Base-by-base conservation (phyloP, 2,329 filamentous ascomycete species). In the Fusarium duplospermum region DNA sequence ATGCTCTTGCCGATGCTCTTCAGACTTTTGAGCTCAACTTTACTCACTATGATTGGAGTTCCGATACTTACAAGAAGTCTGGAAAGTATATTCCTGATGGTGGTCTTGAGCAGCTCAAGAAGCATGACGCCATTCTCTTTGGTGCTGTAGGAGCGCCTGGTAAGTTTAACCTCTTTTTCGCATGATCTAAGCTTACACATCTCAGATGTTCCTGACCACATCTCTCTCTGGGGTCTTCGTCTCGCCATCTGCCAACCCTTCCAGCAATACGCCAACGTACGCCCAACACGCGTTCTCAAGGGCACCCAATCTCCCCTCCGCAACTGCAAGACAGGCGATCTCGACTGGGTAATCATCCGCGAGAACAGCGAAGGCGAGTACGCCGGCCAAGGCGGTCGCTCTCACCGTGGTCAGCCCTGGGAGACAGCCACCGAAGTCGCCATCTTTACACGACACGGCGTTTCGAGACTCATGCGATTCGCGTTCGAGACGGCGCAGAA, bases 351-450 rank as follows among this genome's bases (percentile, higher is more conserved):
- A 11, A 91, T 92, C 63, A 83, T 92, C 45, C 89, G 90, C 27
- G 90, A 92, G 81, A 92, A 92, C 80, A 90, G 88, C 29, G 90
- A 92, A 73, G 90, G 90, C 62, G 90, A 92, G 76, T 92, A 92
- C 70, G 89, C 90, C 1, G 90, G 90, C 0, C 89, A 92, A 67
- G 90, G 90, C 2, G 91, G 91, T 0, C 86, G 89, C 0, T 90
- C 89, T 0, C 90, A 92, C 80, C 81, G 83, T 3, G 88, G 89
- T 10, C 83, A 86, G 64, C 84, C 87, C 0, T 91, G 90, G 89
- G 90, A 92, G 78, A 85, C 83, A 0, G 88, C 89, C 1, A 92
- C 90, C 1, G 90, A 92, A 78, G 88, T 90, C 4, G 83, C 89
- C 11, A 89, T 92, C 70, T 92, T 92, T 82, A 89, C 89, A 1